phyloP scores from a whole-genome alignment of 169 alveolate genomes.

The Plasmodium adleri region DNA sequence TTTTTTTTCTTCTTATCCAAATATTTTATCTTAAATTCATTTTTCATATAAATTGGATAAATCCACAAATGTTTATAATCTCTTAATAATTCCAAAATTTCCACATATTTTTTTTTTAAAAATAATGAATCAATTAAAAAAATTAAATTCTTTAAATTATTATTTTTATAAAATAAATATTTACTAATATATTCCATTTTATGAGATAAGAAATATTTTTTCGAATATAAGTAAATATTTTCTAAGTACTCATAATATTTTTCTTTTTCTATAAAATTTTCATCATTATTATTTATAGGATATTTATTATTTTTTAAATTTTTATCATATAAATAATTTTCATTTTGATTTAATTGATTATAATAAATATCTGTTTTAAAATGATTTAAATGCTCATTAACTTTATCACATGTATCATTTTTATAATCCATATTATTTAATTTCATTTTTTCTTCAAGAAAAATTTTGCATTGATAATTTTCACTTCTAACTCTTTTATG shows the following conservation, averaged over 20 bases:
- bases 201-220: conserved; percentile 39
- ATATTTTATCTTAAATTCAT: not conserved
- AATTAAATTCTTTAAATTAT: conserved; percentile 39
- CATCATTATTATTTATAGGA: not conserved
- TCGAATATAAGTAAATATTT: conserved; percentile 30
- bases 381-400: too few relatives aligned
- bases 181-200: conserved; percentile 72
- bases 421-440: conserved; percentile 13
- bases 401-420: not conserved
- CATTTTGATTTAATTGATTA: not conserved
- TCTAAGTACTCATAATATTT: conserved; percentile 31
- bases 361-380: too few relatives aligned
- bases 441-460: conserved; percentile 19
- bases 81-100: conserved; percentile 19
- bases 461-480: conserved; percentile 10
- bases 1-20: conserved; percentile 5
- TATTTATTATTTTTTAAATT: too few relatives aligned
- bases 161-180: conserved; percentile 23
- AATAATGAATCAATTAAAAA: conserved; percentile 58
- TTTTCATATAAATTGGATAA: not conserved
- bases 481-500: conserved; percentile 31
- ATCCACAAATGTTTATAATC: conserved; percentile 27
- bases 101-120: conserved; percentile 36
- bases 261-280: not conserved
- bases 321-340: not conserved